Evolutionary conservation across 139 green algal genomes (phyloP).

Genomic region (Chlorella sp.): DNA sequence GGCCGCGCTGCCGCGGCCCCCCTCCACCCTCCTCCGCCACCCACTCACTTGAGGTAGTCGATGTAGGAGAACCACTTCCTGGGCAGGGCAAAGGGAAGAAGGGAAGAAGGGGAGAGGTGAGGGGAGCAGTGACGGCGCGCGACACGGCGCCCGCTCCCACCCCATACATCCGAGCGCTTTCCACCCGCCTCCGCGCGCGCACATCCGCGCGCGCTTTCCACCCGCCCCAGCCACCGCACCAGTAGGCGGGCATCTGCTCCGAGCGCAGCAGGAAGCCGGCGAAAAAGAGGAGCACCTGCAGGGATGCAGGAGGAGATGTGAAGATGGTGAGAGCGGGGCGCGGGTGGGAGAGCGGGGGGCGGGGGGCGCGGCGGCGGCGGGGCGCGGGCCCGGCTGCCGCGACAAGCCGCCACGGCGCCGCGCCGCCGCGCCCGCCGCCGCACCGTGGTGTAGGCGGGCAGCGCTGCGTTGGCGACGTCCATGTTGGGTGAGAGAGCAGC

Average conservation of each 20-base stretch:
- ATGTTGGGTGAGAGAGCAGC: slow-evolving; percentile 77
- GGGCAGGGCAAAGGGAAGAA: not conserved
- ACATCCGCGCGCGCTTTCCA: too few species aligned
- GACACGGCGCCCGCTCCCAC: not conserved
- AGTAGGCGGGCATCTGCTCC: slow-evolving; percentile 65
- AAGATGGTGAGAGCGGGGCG: not conserved
- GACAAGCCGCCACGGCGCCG: too few species aligned
- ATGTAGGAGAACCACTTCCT: slow-evolving; percentile 40
- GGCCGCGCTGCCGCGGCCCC: not conserved
- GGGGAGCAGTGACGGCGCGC: too few species aligned
- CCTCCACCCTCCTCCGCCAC: not conserved
- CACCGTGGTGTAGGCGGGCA: slow-evolving; percentile 19
- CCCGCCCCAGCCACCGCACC: too few species aligned
- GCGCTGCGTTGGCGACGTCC: slow-evolving; percentile 79
- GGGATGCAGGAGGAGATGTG: slow-evolving; percentile 24
- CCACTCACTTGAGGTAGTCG: slow-evolving; percentile 25
- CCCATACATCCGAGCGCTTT: not conserved
- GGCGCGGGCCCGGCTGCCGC: not conserved
- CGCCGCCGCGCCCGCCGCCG: too few species aligned
- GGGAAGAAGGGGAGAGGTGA: not conserved
- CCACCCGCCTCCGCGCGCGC: too few species aligned
- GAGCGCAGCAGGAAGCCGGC: slow-evolving; percentile 48
- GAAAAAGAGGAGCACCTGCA: slow-evolving; percentile 56
- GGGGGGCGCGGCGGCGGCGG: not conserved
- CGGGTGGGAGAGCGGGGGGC: slow-evolving; percentile 3